These are phyloP conservation scores for Sporothrix variecibatus DNA, from an alignment of 2,329 filamentous ascomycete genomes.

Conservation along the genomic window DNA sequence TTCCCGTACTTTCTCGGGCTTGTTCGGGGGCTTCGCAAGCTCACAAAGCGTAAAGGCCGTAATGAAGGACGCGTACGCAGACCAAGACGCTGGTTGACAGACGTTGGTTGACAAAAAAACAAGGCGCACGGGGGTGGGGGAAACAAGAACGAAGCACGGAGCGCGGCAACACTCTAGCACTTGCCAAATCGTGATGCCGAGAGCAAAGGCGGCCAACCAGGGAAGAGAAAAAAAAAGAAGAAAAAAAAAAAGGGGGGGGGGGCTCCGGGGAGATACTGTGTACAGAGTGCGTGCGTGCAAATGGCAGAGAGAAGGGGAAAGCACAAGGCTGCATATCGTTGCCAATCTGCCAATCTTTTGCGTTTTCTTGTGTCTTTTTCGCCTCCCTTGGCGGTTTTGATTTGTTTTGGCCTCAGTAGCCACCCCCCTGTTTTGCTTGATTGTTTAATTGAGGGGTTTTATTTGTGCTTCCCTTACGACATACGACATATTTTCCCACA, in stretches of 20 bases:
- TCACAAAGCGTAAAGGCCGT: not conserved
- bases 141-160: not conserved
- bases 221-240: not conserved
- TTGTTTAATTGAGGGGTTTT: not conserved
- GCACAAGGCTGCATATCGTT: not conserved
- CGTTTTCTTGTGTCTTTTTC: not conserved
- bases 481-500: not conserved
- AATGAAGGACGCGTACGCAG: not conserved
- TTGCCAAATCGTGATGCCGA: not conserved
- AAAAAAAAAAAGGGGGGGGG: not conserved
- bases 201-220: not conserved
- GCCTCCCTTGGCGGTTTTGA: slow-evolving; percentile 10
- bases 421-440: not conserved
- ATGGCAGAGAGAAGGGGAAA: not conserved
- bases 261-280: not conserved
- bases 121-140: not conserved
- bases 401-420: not conserved
- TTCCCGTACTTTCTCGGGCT: not conserved
- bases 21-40: not conserved
- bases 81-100: not conserved
- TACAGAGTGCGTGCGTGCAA: not conserved
- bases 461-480: not conserved
- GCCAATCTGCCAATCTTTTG: not conserved
- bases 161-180: not conserved
- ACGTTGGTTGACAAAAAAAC: not conserved